Evolutionary conservation across 441 rosid species (phyloP).

Genomic region (Manihot esculenta): DNA sequence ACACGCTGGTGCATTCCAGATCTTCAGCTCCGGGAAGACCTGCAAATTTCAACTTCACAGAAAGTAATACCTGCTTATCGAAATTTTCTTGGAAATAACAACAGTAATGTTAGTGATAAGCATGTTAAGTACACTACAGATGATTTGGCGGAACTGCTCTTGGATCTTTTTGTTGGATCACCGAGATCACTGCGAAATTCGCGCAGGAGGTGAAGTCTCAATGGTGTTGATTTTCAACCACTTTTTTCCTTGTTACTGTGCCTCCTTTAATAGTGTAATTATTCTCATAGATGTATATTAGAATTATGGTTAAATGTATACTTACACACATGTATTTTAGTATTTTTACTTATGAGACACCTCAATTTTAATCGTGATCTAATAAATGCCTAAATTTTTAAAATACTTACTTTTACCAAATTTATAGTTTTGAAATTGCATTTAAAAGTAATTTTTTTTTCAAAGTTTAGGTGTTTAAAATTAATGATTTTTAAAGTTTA

Average conservation of each 20-base stretch:
- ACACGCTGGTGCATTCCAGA: constrained; percentile 67
- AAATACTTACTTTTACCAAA: too few relatives aligned
- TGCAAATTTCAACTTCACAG: constrained; percentile 59
- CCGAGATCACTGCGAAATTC: constrained; percentile 47
- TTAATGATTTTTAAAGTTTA: too few relatives aligned
- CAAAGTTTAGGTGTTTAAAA: too few relatives aligned
- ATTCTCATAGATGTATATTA: constrained; percentile 10
- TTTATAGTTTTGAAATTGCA: too few relatives aligned
- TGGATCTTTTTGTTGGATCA: constrained; percentile 67
- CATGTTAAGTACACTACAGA: constrained; percentile 55
- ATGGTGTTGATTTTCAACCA: constrained; percentile 3
- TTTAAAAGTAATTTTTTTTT: too few relatives aligned
- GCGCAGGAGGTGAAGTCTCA: constrained; percentile 40
- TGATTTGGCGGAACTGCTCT: constrained; percentile 50
- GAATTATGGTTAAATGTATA: too few relatives aligned
- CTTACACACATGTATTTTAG: too few relatives aligned
- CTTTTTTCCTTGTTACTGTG: not conserved
- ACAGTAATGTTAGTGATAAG: constrained; percentile 44
- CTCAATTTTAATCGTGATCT: too few relatives aligned
- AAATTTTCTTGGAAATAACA: constrained; percentile 50
- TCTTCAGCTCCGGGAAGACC: constrained; percentile 69
- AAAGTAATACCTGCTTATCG: constrained; percentile 70
- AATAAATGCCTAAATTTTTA: too few relatives aligned
- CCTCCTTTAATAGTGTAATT: not conserved
- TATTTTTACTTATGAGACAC: too few relatives aligned